These are phyloP conservation scores for Mycena capillaripes DNA, from an alignment of 768 basidiomycete species.

Conservation along the genomic window DNA sequence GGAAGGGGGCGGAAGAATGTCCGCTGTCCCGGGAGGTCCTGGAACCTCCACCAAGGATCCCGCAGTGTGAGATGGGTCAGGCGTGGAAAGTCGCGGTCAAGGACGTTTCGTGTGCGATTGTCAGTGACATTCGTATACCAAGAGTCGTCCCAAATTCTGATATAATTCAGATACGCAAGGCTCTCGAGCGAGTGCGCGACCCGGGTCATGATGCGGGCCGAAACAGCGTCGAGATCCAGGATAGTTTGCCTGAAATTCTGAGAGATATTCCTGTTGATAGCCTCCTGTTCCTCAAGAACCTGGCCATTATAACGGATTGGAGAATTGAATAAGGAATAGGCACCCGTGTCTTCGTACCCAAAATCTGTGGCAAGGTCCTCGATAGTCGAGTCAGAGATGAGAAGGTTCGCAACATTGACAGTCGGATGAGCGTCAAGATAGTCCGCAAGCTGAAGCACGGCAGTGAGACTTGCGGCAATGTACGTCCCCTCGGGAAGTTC, in stretches of 20 bases:
- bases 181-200: constrained; percentile 29
- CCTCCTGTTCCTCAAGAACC: too few species aligned
- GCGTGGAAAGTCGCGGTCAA: constrained; percentile 20
- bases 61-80: constrained; percentile 18
- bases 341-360: constrained; percentile 12
- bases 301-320: neutral
- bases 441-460: constrained; percentile 16
- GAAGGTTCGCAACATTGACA: constrained; percentile 11
- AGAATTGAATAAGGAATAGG: too few species aligned
- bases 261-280: constrained; percentile 23
- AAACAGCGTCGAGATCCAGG: constrained; percentile 17
- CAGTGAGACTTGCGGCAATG: constrained; percentile 19
- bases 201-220: constrained; percentile 29
- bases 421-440: constrained; percentile 27
- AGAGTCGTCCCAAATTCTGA: constrained; percentile 11
- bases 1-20: constrained; percentile 16
- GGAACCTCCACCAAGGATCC: constrained; percentile 14
- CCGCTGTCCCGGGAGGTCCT: neutral
- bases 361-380: constrained; percentile 29
- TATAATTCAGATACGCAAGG: constrained; percentile 30
- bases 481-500: constrained; percentile 29
- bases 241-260: neutral
- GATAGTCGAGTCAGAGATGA: constrained; percentile 30
- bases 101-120: constrained; percentile 15
- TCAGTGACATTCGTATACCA: neutral